phyloP scores from a whole-genome alignment of 2,329 filamentous ascomycete genomes.

The Penicillium concentricum region DNA sequence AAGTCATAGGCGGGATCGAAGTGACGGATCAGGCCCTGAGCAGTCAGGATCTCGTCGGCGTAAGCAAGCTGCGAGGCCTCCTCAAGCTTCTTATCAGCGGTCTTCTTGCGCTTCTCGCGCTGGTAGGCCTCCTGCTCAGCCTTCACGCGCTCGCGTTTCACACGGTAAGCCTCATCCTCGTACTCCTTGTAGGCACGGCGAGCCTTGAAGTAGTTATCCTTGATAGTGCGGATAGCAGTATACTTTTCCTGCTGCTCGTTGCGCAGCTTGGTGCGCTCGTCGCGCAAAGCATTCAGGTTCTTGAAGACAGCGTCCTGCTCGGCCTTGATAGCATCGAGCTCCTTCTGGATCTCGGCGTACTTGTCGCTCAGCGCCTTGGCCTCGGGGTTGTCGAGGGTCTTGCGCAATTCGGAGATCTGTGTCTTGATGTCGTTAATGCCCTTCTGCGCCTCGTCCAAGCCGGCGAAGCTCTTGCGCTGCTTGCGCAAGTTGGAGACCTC shows the following conservation, averaged over 20 bases:
- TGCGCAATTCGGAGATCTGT: conserved; percentile 85
- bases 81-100: conserved; percentile 55
- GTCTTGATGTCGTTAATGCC: conserved; percentile 82
- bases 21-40: conserved; percentile 83
- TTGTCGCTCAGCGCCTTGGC: conserved; percentile 82
- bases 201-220: conserved; percentile 81
- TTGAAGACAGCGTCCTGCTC: conserved; percentile 91
- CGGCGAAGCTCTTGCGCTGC: conserved; percentile 84
- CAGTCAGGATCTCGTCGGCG: conserved; percentile 85
- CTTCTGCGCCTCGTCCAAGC: conserved; percentile 82
- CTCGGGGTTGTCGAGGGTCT: conserved; percentile 87
- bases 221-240: conserved; percentile 75
- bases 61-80: conserved; percentile 71
- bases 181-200: conserved; percentile 80
- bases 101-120: conserved; percentile 51
- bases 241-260: conserved; percentile 86
- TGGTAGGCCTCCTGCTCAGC: conserved; percentile 66
- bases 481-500: conserved; percentile 83
- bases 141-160: conserved; percentile 72
- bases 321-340: conserved; percentile 85
- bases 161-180: conserved; percentile 78
- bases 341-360: conserved; percentile 80
- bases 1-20: conserved; percentile 82
- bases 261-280: conserved; percentile 81
- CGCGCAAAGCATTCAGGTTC: conserved; percentile 77